Conservation (phyloP, 2,329 filamentous ascomycete species). For the Aspergillus terreus region DNA sequence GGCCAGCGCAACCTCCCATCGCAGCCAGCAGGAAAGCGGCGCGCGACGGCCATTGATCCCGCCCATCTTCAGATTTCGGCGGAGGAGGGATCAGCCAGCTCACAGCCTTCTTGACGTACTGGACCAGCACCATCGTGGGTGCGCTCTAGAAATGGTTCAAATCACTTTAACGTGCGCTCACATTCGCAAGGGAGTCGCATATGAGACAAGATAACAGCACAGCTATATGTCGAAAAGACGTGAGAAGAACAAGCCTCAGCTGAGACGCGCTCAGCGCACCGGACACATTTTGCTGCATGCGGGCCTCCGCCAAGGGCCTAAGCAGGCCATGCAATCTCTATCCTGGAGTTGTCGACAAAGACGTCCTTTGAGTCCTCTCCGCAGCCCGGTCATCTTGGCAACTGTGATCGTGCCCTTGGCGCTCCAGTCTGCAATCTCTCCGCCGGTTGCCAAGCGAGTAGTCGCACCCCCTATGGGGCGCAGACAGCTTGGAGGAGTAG, state of each 20-base stretch:
- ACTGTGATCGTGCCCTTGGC: background rate
- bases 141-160: background rate
- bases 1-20: constrained; percentile 57
- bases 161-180: background rate
- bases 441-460: background rate
- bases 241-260: background rate
- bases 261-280: background rate
- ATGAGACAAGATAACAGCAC: too few relatives aligned
- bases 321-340: background rate
- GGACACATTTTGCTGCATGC: background rate
- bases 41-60: constrained; percentile 55
- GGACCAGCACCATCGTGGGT: constrained; percentile 8
- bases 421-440: background rate
- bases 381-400: background rate
- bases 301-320: background rate
- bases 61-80: constrained; percentile 38
- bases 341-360: background rate
- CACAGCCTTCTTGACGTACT: constrained; percentile 19
- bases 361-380: background rate
- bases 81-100: constrained; percentile 31
- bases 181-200: background rate
- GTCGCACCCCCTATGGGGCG: background rate
- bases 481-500: background rate
- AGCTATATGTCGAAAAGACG: background rate
- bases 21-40: constrained; percentile 55